Percentiles rank a stretch among this genome's conserved stretches.
Conservation (phyloP, 1,284 basidiomycete genomes). For the Volvariella volvacea region DNA sequence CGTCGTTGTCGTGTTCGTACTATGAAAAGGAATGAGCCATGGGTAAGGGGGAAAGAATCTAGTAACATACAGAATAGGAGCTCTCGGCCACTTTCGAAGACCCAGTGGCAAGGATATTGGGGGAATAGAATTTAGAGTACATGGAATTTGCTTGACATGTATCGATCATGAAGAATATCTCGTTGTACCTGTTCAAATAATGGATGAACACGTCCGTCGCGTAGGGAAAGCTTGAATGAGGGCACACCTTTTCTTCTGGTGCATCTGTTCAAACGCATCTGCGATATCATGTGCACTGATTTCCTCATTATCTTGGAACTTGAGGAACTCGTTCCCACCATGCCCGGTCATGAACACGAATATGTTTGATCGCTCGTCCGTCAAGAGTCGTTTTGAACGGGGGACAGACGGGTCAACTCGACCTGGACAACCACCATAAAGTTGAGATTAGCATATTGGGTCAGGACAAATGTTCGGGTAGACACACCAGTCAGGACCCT, state of each 20-base stretch:
- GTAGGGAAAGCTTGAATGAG: not conserved
- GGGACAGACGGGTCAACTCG: slow-evolving; percentile 76
- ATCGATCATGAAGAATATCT: slow-evolving; percentile 97
- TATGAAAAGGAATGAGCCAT: slow-evolving; percentile 21
- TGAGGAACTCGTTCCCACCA: slow-evolving; percentile 96
- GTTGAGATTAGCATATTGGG: not conserved
- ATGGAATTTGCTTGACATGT: slow-evolving; percentile 98
- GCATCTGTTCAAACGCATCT: slow-evolving; percentile 98
- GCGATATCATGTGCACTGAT: slow-evolving; percentile 94
- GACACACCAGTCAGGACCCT: slow-evolving; percentile 78
- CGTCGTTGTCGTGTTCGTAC: slow-evolving; percentile 90
- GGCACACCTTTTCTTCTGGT: slow-evolving; percentile 83
- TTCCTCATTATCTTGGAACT: slow-evolving; percentile 99
- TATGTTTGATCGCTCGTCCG: slow-evolving; percentile 90
- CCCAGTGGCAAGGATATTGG: slow-evolving; percentile 92
- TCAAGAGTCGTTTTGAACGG: slow-evolving; percentile 85
- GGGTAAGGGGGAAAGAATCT: slow-evolving; percentile 1
- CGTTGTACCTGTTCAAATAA: slow-evolving; percentile 73
- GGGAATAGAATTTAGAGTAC: slow-evolving; percentile 93
- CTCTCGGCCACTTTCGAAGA: slow-evolving; percentile 86
- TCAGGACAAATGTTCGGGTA: not conserved
- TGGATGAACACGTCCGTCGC: not conserved
- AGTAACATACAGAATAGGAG: slow-evolving; percentile 80
- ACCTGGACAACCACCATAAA: slow-evolving; percentile 31
- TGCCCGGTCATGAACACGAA: slow-evolving; percentile 99